phyloP scores from a whole-genome alignment of 352 stramenopile species.

The Saprolegnia parasitica region DNA sequence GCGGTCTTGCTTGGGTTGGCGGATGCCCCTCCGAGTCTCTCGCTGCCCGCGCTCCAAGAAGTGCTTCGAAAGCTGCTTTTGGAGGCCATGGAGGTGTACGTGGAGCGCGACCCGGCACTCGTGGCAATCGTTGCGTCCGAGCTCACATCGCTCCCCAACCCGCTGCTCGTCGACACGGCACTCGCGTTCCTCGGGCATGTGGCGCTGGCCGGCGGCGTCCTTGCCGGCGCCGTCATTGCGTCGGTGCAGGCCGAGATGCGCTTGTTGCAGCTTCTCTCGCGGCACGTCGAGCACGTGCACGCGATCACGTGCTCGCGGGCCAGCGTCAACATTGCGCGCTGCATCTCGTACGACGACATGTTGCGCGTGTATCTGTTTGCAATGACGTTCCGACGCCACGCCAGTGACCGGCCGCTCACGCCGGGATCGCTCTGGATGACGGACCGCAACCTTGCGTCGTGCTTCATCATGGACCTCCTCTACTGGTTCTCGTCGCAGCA shows the following conservation, averaged over 20 bases:
- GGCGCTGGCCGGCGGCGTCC: neutral
- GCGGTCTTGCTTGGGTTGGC: neutral
- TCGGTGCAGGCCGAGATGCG: slow-evolving; percentile 1
- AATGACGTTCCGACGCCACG: neutral
- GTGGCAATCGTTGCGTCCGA: neutral
- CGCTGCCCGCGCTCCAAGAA: neutral
- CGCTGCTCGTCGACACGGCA: neutral
- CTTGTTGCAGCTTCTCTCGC: neutral
- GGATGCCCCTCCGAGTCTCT: neutral
- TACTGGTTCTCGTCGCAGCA: slow-evolving; percentile 3
- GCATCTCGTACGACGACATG: slow-evolving; percentile 13
- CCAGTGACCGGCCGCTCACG: neutral
- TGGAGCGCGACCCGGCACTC: neutral
- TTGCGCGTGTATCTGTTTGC: slow-evolving; percentile 22
- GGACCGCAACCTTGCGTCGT: neutral
- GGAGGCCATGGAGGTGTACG: slow-evolving; percentile 5
- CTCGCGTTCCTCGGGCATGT: slow-evolving; percentile 10
- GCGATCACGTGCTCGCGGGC: slow-evolving; percentile 8
- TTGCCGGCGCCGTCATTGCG: neutral
- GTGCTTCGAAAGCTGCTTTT: slow-evolving; percentile 7
- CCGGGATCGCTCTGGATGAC: neutral
- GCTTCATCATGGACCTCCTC: slow-evolving; percentile 20
- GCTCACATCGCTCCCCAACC: neutral
- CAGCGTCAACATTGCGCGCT: neutral
- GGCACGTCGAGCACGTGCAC: slow-evolving; percentile 13